phyloP scores from a whole-genome alignment of 164 flowering plant species.

The Amborella trichopoda region DNA sequence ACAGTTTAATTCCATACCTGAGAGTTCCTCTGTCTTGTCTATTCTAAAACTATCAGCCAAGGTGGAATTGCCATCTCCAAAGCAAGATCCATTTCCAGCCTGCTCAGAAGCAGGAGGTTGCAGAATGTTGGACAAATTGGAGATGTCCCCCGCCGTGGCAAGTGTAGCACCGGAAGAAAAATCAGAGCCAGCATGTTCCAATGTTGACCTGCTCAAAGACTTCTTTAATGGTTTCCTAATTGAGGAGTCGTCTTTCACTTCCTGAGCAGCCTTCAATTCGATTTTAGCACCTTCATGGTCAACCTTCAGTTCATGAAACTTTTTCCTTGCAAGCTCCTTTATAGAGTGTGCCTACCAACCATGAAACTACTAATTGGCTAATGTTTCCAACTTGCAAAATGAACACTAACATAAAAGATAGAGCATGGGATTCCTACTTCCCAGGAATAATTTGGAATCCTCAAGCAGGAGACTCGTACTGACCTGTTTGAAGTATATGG shows the following conservation, averaged over 20 bases:
- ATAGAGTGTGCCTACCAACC: slow-evolving; percentile 88
- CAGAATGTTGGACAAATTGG: slow-evolving; percentile 17
- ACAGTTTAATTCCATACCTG: slow-evolving; percentile 29
- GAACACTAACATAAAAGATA: background rate
- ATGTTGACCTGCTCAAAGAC: slow-evolving; percentile 23
- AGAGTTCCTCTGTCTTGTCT: slow-evolving; percentile 57
- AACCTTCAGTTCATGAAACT: slow-evolving; percentile 47
- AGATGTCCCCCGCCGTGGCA: slow-evolving; percentile 45
- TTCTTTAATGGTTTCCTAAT: slow-evolving; percentile 45
- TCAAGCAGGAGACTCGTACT: background rate
- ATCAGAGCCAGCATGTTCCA: slow-evolving; percentile 74
- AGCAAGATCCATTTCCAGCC: slow-evolving; percentile 28
- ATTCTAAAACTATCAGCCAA: slow-evolving; percentile 28
- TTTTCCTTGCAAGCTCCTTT: slow-evolving; percentile 77
- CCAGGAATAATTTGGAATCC: background rate
- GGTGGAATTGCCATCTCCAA: slow-evolving; percentile 36
- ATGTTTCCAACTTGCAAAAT: too few species aligned
- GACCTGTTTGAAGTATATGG: slow-evolving; percentile 88
- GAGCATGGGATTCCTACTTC: background rate
- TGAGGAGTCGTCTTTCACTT: slow-evolving; percentile 20
- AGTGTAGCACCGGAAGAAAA: slow-evolving; percentile 80
- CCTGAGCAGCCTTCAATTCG: slow-evolving; percentile 48
- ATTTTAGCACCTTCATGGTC: slow-evolving; percentile 30
- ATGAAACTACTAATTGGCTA: too few species aligned
- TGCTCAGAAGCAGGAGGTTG: slow-evolving; percentile 34